Conservation (phyloP, 805 yeast species). For the Isabelozyma pseudorhagii region DNA sequence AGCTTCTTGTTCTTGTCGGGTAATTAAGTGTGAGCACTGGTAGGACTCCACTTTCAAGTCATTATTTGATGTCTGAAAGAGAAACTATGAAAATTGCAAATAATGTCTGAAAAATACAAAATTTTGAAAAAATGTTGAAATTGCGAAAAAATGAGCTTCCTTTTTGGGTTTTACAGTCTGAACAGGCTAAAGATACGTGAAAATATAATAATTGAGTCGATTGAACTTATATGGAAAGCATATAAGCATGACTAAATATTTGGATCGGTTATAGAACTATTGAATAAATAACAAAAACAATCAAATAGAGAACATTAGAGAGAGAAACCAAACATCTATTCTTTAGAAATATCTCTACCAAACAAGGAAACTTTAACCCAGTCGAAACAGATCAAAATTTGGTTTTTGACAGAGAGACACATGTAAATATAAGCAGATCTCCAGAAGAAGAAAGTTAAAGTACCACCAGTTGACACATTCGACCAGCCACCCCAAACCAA, state of each 20-base stretch:
- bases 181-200: background rate
- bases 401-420: slow-evolving; percentile 88
- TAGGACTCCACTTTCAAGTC: no score
- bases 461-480: slow-evolving; percentile 78
- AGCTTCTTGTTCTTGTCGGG: no score
- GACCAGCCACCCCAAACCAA: slow-evolving; percentile 76
- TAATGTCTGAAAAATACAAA: no score
- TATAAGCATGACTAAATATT: background rate
- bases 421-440: slow-evolving; percentile 88
- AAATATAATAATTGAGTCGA: background rate
- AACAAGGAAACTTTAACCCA: slow-evolving; percentile 86
- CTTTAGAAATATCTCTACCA: slow-evolving; percentile 93
- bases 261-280: background rate
- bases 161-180: no score
- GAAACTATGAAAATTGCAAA: no score
- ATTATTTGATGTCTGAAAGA: no score
- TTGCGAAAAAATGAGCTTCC: no score
- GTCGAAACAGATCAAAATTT: slow-evolving; percentile 78
- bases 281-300: background rate
- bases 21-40: no score
- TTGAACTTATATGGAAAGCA: background rate
- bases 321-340: slow-evolving; percentile 31
- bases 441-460: slow-evolving; percentile 90
- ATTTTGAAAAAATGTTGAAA: no score
- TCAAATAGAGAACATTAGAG: background rate